phyloP scores from a whole-genome alignment of 306 rosid species.

The Quercus suber region DNA sequence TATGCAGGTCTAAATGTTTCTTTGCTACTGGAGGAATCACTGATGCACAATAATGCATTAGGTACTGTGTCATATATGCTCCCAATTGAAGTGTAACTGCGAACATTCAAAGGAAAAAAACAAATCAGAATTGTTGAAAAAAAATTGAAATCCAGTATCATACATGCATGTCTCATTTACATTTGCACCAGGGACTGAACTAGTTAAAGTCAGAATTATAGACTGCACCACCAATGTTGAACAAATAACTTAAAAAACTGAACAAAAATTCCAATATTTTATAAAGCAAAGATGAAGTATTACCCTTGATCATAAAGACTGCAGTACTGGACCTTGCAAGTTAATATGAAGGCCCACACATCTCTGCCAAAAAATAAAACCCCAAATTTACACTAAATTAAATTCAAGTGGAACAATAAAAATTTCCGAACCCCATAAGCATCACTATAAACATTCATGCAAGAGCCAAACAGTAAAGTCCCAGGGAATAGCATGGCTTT shows the following conservation, averaged over 20 bases:
- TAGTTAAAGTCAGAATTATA: background rate
- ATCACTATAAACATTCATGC: conserved; percentile 22
- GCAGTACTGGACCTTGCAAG: conserved; percentile 86
- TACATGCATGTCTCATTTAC: conserved; percentile 18
- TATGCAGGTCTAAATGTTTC: conserved; percentile 80
- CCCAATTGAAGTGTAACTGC: conserved; percentile 93
- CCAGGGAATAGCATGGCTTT: background rate
- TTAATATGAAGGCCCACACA: conserved; percentile 91
- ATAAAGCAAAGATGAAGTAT: conserved; percentile 23
- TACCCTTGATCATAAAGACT: conserved; percentile 97
- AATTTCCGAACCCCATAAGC: conserved; percentile 8
- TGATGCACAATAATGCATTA: conserved; percentile 59
- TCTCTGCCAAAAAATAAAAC: conserved; percentile 58
- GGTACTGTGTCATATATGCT: conserved; percentile 88
- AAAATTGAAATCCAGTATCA: conserved; percentile 18
- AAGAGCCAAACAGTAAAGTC: conserved; percentile 1
- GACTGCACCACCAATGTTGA: background rate
- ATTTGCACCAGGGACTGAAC: conserved; percentile 2
- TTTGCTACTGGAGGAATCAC: conserved; percentile 34
- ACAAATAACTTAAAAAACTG: background rate
- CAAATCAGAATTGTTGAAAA: conserved; percentile 7
- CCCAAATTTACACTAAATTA: background rate
- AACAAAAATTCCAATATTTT: background rate
- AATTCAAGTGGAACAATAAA: conserved; percentile 20
- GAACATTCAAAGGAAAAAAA: conserved; percentile 16